Conservation (phyloP, 1,284 basidiomycete genomes). For the Leccinum pachyderme region DNA sequence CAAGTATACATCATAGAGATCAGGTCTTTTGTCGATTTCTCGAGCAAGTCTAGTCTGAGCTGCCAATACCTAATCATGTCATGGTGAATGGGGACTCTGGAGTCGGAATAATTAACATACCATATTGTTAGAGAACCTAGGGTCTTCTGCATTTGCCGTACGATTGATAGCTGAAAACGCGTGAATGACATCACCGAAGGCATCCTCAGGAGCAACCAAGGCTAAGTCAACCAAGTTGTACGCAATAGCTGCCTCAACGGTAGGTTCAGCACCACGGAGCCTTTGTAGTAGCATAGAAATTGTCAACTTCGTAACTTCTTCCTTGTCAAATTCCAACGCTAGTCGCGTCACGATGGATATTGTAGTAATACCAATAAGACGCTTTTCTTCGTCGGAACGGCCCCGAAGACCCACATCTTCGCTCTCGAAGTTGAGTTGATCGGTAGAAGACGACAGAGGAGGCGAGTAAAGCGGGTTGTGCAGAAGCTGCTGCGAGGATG, state of each 20-base stretch:
- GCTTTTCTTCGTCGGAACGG: constrained; percentile 81
- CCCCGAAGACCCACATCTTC: constrained; percentile 55
- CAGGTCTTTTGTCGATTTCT: constrained; percentile 68
- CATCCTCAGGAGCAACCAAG: constrained; percentile 70
- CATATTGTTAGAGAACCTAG: constrained; percentile 83
- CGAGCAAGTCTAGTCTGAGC: constrained; percentile 87
- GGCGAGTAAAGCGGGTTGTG: constrained; percentile 43
- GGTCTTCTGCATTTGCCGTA: constrained; percentile 81
- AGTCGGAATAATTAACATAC: constrained; percentile 36
- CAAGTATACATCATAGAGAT: constrained; percentile 80
- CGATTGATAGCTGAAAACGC: constrained; percentile 87
- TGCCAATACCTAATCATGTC: constrained; percentile 61
- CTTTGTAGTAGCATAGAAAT: constrained; percentile 93
- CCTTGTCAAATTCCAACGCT: constrained; percentile 77
- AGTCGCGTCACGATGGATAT: constrained; percentile 86
- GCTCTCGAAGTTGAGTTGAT: constrained; percentile 27
- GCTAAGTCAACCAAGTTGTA: constrained; percentile 91
- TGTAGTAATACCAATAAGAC: constrained; percentile 84
- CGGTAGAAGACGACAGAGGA: constrained; percentile 43
- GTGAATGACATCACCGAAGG: constrained; percentile 84
- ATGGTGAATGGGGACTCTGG: not conserved
- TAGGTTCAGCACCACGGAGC: constrained; percentile 78
- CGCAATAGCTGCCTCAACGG: constrained; percentile 87
- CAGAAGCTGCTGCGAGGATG: constrained; percentile 41
- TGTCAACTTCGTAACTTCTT: constrained; percentile 84